A percentile compares a stretch with the other conserved stretches of the same genome.
Evolutionary conservation across 768 basidiomycete species (phyloP).

Genomic region (Mycena epipterygia): DNA sequence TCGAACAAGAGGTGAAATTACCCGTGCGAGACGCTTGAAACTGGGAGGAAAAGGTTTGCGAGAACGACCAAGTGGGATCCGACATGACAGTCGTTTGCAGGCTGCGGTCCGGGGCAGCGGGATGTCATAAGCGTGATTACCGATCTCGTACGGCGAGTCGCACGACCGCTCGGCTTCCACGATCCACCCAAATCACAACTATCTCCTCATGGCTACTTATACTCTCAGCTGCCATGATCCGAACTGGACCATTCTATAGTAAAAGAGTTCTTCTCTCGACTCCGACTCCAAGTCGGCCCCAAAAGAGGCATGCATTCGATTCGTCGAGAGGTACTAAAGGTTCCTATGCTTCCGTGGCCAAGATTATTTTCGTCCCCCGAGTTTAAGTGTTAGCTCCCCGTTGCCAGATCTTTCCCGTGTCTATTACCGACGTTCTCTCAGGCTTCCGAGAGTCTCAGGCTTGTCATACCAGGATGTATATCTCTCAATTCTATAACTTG

Average conservation of each 20-base stretch:
- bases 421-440: slow-evolving; percentile 1
- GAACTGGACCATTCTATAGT: no score
- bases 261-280: neutral
- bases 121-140: no score
- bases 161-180: no score
- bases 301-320: neutral
- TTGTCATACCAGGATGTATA: neutral
- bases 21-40: slow-evolving; percentile 67
- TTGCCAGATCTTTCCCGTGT: neutral
- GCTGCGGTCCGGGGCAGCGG: no score
- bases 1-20: slow-evolving; percentile 45
- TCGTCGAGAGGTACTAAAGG: neutral
- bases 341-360: neutral
- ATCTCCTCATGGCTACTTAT: no score
- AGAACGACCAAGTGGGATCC: slow-evolving; percentile 58
- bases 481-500: neutral
- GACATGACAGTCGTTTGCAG: slow-evolving; percentile 47
- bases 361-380: neutral
- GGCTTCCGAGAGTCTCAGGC: no score
- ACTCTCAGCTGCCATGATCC: no score
- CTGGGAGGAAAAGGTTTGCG: slow-evolving; percentile 62
- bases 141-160: no score
- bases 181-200: no score
- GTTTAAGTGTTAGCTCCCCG: no score
- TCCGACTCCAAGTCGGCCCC: neutral